Evolutionary conservation across 176 grass and related monocot species (phyloP).

Genomic region (Puya raimondii): DNA sequence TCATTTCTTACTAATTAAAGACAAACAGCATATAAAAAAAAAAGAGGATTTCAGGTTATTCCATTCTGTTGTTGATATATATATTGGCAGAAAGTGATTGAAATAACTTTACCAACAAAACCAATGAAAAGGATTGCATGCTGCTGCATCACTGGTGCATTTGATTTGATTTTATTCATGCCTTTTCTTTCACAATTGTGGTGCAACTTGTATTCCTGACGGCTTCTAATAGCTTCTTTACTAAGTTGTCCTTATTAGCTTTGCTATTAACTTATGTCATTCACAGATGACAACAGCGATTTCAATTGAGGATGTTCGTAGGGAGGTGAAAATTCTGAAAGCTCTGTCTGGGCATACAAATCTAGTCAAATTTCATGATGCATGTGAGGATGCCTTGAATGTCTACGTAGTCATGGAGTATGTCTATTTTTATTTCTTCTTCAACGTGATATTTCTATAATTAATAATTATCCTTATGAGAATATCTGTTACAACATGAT

Average conservation of each 20-base stretch:
- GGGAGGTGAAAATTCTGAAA: slow-evolving; percentile 99
- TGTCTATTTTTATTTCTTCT: slow-evolving; percentile 41
- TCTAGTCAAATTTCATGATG: slow-evolving; percentile 99
- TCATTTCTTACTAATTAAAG: background rate
- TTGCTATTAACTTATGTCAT: background rate
- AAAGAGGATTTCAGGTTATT: background rate
- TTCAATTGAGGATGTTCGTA: slow-evolving; percentile 97
- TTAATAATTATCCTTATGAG: slow-evolving; percentile 2
- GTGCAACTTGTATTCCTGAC: background rate
- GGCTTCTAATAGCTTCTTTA: background rate
- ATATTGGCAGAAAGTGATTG: background rate
- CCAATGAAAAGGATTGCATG: background rate
- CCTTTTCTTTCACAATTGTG: background rate
- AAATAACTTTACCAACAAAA: background rate
- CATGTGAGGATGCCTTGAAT: slow-evolving; percentile 99
- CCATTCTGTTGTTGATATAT: background rate
- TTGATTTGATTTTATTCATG: background rate
- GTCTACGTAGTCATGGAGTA: slow-evolving; percentile 99
- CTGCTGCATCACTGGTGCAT: background rate
- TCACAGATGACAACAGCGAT: slow-evolving; percentile 98
- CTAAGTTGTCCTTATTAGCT: background rate
- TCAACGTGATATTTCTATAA: slow-evolving; percentile 2
- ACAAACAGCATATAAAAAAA: background rate
- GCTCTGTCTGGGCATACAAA: slow-evolving; percentile 92
- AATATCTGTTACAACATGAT: background rate